Evolutionary conservation across 352 stramenopile genomes (phyloP).

Genomic region (Phytopythium kandeliae): DNA sequence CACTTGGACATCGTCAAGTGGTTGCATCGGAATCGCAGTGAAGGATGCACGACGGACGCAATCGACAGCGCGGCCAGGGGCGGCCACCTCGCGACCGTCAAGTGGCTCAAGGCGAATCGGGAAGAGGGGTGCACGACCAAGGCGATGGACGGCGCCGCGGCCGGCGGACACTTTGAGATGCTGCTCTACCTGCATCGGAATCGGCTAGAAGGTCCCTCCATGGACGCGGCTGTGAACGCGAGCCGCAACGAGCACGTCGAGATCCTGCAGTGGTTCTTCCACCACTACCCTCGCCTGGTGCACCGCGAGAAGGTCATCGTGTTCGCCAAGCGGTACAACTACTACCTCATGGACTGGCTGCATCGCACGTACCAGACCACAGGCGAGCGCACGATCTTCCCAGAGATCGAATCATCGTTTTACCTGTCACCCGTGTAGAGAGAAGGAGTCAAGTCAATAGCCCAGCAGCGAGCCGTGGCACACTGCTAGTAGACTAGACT

Average conservation of each 20-base stretch:
- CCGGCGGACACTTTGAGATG: slow-evolving; percentile 29
- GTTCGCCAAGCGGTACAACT: slow-evolving; percentile 33
- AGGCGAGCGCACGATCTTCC: slow-evolving; percentile 23
- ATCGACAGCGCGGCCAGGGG: slow-evolving; percentile 30
- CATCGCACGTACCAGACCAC: slow-evolving; percentile 29
- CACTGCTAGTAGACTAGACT: too few species aligned
- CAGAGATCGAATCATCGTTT: slow-evolving; percentile 32
- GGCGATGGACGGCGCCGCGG: slow-evolving; percentile 26
- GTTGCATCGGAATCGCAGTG: slow-evolving; percentile 18
- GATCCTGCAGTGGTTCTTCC: slow-evolving; percentile 32
- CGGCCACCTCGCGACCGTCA: slow-evolving; percentile 20
- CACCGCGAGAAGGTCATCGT: slow-evolving; percentile 34
- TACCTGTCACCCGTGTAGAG: slow-evolving; percentile 24
- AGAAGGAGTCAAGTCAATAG: too few species aligned
- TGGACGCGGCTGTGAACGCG: slow-evolving; percentile 25
- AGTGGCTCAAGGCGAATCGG: slow-evolving; percentile 24
- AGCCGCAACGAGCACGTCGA: slow-evolving; percentile 30
- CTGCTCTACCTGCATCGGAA: slow-evolving; percentile 30
- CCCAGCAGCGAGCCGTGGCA: too few species aligned
- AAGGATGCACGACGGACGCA: slow-evolving; percentile 27
- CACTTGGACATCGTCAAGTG: slow-evolving; percentile 25
- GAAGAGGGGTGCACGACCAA: slow-evolving; percentile 23
- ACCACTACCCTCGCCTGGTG: slow-evolving; percentile 25
- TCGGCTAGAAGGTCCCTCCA: slow-evolving; percentile 19
- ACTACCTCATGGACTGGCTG: slow-evolving; percentile 36